A percentile compares a stretch with the other conserved stretches of the same genome.
Evolutionary conservation across 805 yeast species (phyloP).

Genomic region (Ogataea haglerorum): DNA sequence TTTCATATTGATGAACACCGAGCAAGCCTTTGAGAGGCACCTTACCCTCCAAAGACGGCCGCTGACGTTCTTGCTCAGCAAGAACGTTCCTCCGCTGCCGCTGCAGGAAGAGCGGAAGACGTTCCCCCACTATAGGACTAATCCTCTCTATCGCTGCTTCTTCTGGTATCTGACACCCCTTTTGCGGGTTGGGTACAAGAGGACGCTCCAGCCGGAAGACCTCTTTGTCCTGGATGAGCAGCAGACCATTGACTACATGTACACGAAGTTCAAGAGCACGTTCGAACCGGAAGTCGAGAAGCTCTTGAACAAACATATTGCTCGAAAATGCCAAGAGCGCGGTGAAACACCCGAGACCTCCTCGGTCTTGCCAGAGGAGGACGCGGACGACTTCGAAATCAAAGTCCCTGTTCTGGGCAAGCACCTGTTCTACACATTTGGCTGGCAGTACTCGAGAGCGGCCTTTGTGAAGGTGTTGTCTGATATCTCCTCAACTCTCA

Average conservation of each 20-base stretch:
- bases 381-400: slow-evolving; percentile 25
- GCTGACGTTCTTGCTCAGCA: slow-evolving; percentile 49
- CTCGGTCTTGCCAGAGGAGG: slow-evolving; percentile 16
- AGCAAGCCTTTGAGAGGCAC: slow-evolving; percentile 6
- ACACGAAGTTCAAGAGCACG: slow-evolving; percentile 34
- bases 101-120: slow-evolving; percentile 45
- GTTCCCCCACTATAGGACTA: slow-evolving; percentile 46
- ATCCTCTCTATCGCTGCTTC: slow-evolving; percentile 42
- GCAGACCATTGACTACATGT: slow-evolving; percentile 41
- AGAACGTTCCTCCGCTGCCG: slow-evolving; percentile 49
- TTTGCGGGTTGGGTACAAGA: slow-evolving; percentile 62
- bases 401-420: slow-evolving; percentile 25
- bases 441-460: slow-evolving; percentile 41
- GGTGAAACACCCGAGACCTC: slow-evolving; percentile 21
- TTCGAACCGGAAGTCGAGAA: slow-evolving; percentile 33
- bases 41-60: slow-evolving; percentile 40
- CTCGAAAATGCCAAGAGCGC: slow-evolving; percentile 29
- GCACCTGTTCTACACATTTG: slow-evolving; percentile 49
- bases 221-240: slow-evolving; percentile 45
- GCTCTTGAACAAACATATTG: slow-evolving; percentile 27
- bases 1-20: neutral
- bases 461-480: slow-evolving; percentile 40
- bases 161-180: slow-evolving; percentile 71
- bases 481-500: slow-evolving; percentile 47
- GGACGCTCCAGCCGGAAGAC: slow-evolving; percentile 67